These are phyloP conservation scores for Penicillium nordicum DNA, from an alignment of 2,329 filamentous ascomycete genomes.

Conservation along the genomic window DNA sequence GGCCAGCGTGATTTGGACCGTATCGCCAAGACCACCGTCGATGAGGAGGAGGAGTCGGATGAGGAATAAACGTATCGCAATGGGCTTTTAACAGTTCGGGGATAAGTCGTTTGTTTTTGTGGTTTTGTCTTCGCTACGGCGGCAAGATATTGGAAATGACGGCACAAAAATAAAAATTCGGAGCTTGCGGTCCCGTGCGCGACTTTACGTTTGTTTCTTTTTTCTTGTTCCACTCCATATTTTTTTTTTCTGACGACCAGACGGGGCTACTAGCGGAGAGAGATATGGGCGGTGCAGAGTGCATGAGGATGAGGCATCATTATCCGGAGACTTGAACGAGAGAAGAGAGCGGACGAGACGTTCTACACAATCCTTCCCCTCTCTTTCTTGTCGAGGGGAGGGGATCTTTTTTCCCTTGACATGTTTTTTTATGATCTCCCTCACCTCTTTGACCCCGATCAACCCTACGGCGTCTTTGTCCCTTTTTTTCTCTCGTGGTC, in stretches of 20 bases:
- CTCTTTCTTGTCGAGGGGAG: conserved; percentile 10
- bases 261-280: conserved; percentile 29
- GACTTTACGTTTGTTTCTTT: conserved; percentile 26
- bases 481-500: conserved; percentile 28
- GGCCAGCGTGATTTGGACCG: conserved; percentile 99
- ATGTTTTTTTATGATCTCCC: conserved; percentile 24
- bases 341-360: conserved; percentile 24
- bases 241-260: conserved; percentile 27
- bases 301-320: conserved; percentile 24
- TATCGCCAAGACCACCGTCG: conserved; percentile 71
- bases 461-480: conserved; percentile 26
- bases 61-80: conserved; percentile 41
- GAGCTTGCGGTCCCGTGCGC: conserved; percentile 27
- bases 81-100: conserved; percentile 27
- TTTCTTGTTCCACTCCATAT: conserved; percentile 24
- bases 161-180: conserved; percentile 26
- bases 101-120: conserved; percentile 24
- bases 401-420: conserved; percentile 19
- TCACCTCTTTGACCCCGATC: conserved; percentile 28
- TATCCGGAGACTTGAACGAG: conserved; percentile 24
- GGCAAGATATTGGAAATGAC: conserved; percentile 24
- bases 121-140: conserved; percentile 15
- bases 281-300: conserved; percentile 15
- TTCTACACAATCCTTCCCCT: conserved; percentile 9
- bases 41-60: conserved; percentile 46